A percentile compares a stretch with the other conserved stretches of the same genome.
These are phyloP conservation scores for Mycena amicta DNA, from an alignment of 768 basidiomycete species.

Conservation along the genomic window DNA sequence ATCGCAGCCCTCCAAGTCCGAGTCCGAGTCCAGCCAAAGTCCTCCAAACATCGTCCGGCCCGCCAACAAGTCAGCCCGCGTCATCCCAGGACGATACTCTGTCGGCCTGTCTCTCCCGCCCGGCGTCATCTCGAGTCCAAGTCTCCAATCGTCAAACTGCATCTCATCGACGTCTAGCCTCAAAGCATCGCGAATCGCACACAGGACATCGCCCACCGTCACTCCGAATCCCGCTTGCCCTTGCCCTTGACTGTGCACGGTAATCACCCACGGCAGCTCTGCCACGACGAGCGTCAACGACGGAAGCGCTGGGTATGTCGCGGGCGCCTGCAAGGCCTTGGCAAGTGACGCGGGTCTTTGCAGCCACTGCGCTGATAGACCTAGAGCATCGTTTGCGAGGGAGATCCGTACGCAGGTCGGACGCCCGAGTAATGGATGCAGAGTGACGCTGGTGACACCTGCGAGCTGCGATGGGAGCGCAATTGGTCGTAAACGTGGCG, in stretches of 20 bases:
- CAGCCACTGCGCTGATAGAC: neutral
- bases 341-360: too few relatives aligned
- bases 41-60: constrained; percentile 10
- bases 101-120: neutral
- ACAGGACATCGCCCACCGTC: constrained; percentile 15
- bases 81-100: constrained; percentile 8
- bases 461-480: constrained; percentile 2
- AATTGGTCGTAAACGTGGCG: neutral
- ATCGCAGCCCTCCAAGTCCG: constrained; percentile 11
- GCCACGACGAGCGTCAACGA: constrained; percentile 12
- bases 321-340: constrained; percentile 1
- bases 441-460: neutral
- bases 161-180: constrained; percentile 2
- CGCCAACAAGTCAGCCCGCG: constrained; percentile 3
- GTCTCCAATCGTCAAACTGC: constrained; percentile 3
- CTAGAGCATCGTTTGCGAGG: neutral
- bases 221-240: neutral
- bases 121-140: too few relatives aligned
- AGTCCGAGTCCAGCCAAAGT: neutral
- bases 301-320: constrained; percentile 14
- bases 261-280: constrained; percentile 16
- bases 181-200: constrained; percentile 10
- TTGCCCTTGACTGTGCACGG: constrained; percentile 18
- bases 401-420: neutral
- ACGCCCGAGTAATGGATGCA: neutral